Percentiles rank a stretch among this genome's conserved stretches.
Evolutionary conservation across 2,329 filamentous ascomycete genomes (phyloP).

Genomic region (Gyromitra esculenta): DNA sequence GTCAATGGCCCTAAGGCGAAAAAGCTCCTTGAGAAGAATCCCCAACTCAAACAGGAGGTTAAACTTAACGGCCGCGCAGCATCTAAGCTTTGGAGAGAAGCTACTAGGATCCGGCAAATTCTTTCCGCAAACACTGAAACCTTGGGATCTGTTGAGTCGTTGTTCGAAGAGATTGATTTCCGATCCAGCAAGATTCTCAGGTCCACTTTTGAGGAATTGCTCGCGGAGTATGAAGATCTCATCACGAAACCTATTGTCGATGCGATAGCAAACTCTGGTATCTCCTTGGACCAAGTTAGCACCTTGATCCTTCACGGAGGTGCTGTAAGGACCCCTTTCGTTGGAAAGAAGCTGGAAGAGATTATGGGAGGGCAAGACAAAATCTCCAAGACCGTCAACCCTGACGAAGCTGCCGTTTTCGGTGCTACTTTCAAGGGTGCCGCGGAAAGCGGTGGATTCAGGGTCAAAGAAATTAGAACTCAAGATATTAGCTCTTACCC

Average conservation of each 20-base stretch:
- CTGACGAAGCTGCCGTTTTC: slow-evolving; percentile 95
- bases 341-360: slow-evolving; percentile 86
- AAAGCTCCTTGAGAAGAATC: slow-evolving; percentile 60
- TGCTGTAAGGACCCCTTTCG: slow-evolving; percentile 88
- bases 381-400: slow-evolving; percentile 92
- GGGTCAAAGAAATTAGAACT: slow-evolving; percentile 93
- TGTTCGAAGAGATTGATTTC: slow-evolving; percentile 93
- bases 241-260: slow-evolving; percentile 75
- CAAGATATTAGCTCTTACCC: slow-evolving; percentile 80
- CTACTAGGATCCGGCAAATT: slow-evolving; percentile 85
- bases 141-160: slow-evolving; percentile 80
- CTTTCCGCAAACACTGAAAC: slow-evolving; percentile 92
- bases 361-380: slow-evolving; percentile 77
- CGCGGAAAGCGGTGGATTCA: slow-evolving; percentile 90
- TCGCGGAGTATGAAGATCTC: slow-evolving; percentile 73
- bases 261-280: slow-evolving; percentile 76
- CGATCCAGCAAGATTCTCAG: slow-evolving; percentile 76
- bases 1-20: slow-evolving; percentile 70
- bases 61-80: slow-evolving; percentile 82
- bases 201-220: slow-evolving; percentile 80
- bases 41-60: slow-evolving; percentile 71
- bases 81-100: slow-evolving; percentile 91
- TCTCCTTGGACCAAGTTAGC: slow-evolving; percentile 79
- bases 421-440: slow-evolving; percentile 95
- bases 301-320: slow-evolving; percentile 95